phyloP scores from a whole-genome alignment of 2,329 filamentous ascomycete species.

The Talaromyces sp. region DNA sequence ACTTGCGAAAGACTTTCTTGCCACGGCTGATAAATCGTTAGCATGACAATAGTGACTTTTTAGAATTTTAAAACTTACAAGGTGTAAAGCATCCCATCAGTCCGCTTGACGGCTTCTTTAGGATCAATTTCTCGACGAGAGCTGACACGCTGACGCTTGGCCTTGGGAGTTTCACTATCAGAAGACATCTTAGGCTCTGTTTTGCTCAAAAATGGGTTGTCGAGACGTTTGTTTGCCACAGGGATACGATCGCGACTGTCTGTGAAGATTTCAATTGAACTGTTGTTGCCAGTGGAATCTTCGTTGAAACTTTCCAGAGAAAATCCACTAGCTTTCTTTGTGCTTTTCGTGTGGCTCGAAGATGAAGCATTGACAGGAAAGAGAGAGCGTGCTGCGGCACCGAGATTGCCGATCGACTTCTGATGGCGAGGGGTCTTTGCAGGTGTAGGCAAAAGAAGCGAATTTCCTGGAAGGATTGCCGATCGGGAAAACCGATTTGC shows the following conservation, averaged over 20 bases:
- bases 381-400: constrained; percentile 51
- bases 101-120: constrained; percentile 49
- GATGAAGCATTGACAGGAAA: constrained; percentile 48
- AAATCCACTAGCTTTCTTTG: constrained; percentile 44
- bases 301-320: constrained; percentile 45
- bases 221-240: constrained; percentile 47
- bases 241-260: constrained; percentile 62
- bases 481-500: constrained; percentile 31
- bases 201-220: constrained; percentile 56
- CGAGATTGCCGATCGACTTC: constrained; percentile 39
- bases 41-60: not conserved
- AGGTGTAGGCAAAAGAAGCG: constrained; percentile 56
- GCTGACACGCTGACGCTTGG: constrained; percentile 37
- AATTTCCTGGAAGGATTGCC: constrained; percentile 29
- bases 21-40: constrained; percentile 50
- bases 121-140: constrained; percentile 41
- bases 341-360: constrained; percentile 46
- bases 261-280: constrained; percentile 58
- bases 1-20: constrained; percentile 59
- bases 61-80: constrained; percentile 51
- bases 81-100: constrained; percentile 59
- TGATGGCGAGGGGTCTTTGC: constrained; percentile 61
- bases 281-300: constrained; percentile 29
- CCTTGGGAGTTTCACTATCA: constrained; percentile 28
- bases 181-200: constrained; percentile 27